A percentile compares a stretch with the other conserved stretches of the same genome.
phyloP scores from a whole-genome alignment of 306 rosid genomes.

The Hylodesmum podocarpum region DNA sequence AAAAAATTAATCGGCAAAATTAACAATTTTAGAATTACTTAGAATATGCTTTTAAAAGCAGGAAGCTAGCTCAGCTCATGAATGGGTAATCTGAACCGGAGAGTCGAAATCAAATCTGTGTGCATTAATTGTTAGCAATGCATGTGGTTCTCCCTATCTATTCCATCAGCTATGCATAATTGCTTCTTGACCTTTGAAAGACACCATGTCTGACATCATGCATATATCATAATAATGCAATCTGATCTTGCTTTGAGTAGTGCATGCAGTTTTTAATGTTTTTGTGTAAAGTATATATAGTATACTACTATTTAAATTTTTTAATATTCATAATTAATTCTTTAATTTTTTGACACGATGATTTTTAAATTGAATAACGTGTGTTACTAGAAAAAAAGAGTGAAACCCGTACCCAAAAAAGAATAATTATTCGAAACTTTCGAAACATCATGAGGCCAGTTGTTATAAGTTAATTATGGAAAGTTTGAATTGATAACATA shows the following conservation, averaged over 20 bases:
- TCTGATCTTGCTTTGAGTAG: not conserved
- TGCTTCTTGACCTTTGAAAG: constrained; percentile 24
- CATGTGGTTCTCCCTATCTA: not conserved
- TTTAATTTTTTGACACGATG: too few species aligned
- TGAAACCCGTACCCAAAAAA: not conserved
- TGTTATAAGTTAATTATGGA: not conserved
- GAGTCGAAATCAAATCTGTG: constrained; percentile 8
- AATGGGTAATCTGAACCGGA: not conserved
- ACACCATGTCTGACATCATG: not conserved
- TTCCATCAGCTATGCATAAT: constrained; percentile 30
- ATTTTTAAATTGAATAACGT: too few species aligned
- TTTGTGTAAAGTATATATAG: not conserved
- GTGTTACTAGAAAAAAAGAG: not conserved
- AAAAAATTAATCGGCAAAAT: too few species aligned
- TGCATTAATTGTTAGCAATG: constrained; percentile 13
- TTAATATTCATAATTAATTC: too few species aligned
- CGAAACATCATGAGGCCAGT: not conserved
- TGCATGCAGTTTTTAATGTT: not conserved
- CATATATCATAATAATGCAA: constrained; percentile 8
- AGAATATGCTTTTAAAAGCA: too few species aligned
- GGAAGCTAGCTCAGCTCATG: too few species aligned
- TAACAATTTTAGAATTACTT: too few species aligned
- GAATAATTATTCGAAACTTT: not conserved
- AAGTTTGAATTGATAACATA: not conserved
- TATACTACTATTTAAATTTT: too few species aligned